Evolutionary conservation across 164 flowering plant genomes (phyloP).

Genomic region (Tinospora cordifolia): DNA sequence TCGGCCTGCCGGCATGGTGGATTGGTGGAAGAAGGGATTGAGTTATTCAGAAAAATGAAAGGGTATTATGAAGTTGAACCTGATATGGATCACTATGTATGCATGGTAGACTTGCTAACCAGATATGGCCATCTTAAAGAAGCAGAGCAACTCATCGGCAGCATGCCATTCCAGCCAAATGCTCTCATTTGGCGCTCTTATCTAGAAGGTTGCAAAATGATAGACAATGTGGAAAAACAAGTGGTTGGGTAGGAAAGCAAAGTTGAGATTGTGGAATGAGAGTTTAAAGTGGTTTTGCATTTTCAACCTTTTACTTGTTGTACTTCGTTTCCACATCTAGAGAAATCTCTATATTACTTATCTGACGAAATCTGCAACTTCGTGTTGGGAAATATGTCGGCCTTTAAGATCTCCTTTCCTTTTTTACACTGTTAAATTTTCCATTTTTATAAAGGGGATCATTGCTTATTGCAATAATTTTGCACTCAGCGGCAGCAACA

Average conservation of each 20-base stretch:
- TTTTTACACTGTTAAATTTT: background rate
- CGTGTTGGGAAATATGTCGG: background rate
- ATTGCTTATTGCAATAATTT: background rate
- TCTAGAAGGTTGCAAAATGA: constrained; percentile 52
- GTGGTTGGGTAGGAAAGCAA: background rate
- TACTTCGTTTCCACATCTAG: background rate
- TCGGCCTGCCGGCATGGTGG: constrained; percentile 78
- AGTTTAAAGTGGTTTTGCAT: background rate
- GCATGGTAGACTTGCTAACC: constrained; percentile 56
- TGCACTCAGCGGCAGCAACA: background rate
- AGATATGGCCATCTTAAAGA: constrained; percentile 52
- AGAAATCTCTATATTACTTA: background rate
- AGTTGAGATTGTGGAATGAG: background rate
- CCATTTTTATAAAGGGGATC: background rate
- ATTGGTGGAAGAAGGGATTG: constrained; percentile 61
- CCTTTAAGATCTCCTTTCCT: no score
- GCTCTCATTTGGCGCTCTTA: constrained; percentile 65
- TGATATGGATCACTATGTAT: constrained; percentile 60
- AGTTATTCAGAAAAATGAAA: constrained; percentile 48
- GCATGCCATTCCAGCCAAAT: constrained; percentile 65
- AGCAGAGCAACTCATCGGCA: constrained; percentile 54
- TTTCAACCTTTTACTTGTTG: background rate
- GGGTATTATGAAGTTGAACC: constrained; percentile 47
- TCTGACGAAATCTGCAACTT: background rate
- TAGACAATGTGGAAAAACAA: constrained; percentile 9